A percentile compares a stretch with the other conserved stretches of the same genome.
Conservation (phyloP, 495 filamentous ascomycete species). For the Filosporella fistucella region DNA sequence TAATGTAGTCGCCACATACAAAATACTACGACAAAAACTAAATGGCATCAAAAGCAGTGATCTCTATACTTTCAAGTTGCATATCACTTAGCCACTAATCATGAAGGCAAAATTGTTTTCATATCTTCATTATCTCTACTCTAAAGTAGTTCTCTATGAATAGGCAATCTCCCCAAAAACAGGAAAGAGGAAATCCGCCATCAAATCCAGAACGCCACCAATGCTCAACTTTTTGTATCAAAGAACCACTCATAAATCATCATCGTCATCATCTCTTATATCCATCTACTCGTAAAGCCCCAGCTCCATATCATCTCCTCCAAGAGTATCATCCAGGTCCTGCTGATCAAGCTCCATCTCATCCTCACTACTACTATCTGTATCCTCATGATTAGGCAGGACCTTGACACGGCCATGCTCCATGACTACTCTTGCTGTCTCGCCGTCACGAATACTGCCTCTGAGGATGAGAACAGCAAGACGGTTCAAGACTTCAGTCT, state of each 20-base stretch:
- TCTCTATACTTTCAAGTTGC: too few species aligned
- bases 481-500: conserved; percentile 92
- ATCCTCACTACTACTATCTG: conserved; percentile 33
- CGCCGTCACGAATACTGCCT: conserved; percentile 79
- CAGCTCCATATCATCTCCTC: conserved; percentile 23
- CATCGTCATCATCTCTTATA: conserved; percentile 10
- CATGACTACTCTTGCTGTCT: conserved; percentile 72
- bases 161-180: too few species aligned
- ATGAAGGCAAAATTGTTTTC: too few species aligned
- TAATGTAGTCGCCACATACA: too few species aligned
- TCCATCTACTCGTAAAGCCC: conserved; percentile 22
- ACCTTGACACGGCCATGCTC: conserved; percentile 67
- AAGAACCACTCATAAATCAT: neutral
- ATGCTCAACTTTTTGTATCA: too few species aligned
- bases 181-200: too few species aligned
- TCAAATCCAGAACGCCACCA: too few species aligned
- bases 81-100: too few species aligned
- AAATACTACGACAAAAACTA: too few species aligned
- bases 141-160: too few species aligned
- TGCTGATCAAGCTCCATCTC: conserved; percentile 64
- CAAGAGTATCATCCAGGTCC: conserved; percentile 12
- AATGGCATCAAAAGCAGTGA: too few species aligned
- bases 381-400: conserved; percentile 70
- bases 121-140: too few species aligned
- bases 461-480: conserved; percentile 86